Percentiles rank a stretch among this genome's conserved stretches.
Evolutionary conservation across 306 rosid genomes (phyloP).

Genomic region (Lablab purpureus): DNA sequence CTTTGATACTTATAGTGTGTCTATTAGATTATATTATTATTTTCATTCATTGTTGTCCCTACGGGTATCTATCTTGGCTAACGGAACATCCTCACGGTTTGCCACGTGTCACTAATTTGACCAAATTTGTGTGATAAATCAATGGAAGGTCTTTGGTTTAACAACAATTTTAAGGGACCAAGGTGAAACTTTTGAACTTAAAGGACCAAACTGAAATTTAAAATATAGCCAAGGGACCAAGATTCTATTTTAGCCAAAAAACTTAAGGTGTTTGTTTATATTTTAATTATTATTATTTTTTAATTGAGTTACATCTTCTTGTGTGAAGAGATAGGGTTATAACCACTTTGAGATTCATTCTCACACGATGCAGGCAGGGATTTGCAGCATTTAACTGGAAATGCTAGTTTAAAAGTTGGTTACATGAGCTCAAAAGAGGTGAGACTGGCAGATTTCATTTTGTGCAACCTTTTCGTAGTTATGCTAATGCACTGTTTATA

Average conservation of each 20-base stretch:
- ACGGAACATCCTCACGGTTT: not conserved
- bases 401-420: slow-evolving; percentile 72
- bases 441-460: slow-evolving; percentile 12
- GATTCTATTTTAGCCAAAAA: no score
- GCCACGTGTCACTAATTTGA: not conserved
- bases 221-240: no score
- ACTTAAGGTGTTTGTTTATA: not conserved
- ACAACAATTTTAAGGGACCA: not conserved
- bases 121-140: not conserved
- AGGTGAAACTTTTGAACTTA: no score
- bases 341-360: slow-evolving; percentile 61
- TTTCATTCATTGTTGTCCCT: no score
- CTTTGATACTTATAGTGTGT: no score
- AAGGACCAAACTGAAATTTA: no score
- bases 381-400: slow-evolving; percentile 84
- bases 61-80: not conserved
- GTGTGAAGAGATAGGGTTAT: not conserved
- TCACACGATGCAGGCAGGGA: slow-evolving; percentile 91
- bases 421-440: slow-evolving; percentile 68
- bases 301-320: not conserved
- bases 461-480: not conserved
- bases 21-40: no score
- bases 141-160: not conserved
- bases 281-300: not conserved
- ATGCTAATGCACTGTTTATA: not conserved